Evolutionary conservation across 2,329 filamentous ascomycete genomes (phyloP).

Genomic region (Ophiocordyceps camponoti-saundersi): DNA sequence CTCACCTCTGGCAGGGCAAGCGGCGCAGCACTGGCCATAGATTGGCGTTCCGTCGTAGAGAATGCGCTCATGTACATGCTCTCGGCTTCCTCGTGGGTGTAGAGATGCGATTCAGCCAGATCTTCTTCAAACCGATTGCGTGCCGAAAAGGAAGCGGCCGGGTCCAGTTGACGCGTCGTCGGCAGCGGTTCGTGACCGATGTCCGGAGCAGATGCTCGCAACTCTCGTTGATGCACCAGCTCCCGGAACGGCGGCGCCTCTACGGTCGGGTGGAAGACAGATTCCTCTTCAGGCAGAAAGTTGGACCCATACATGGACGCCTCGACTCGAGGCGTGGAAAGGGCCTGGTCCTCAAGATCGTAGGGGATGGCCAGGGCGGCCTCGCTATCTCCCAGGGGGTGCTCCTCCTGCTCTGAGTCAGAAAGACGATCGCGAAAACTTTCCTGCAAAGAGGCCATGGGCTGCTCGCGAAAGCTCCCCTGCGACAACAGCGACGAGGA

Average conservation of each 20-base stretch:
- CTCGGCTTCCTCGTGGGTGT: slow-evolving; percentile 64
- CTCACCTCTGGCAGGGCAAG: not conserved
- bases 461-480: slow-evolving; percentile 10
- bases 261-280: slow-evolving; percentile 12
- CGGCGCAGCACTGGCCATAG: not conserved
- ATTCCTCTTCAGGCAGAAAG: not conserved
- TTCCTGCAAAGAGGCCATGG: slow-evolving; percentile 8
- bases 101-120: slow-evolving; percentile 48
- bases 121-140: slow-evolving; percentile 21
- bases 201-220: not conserved
- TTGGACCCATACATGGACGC: slow-evolving; percentile 21
- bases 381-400: slow-evolving; percentile 30
- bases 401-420: slow-evolving; percentile 7
- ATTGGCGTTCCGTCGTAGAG: slow-evolving; percentile 25
- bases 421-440: slow-evolving; percentile 10
- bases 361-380: slow-evolving; percentile 40
- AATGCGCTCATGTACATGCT: slow-evolving; percentile 77
- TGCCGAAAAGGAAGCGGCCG: not conserved
- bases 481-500: slow-evolving; percentile 12
- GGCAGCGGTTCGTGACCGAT: not conserved
- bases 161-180: not conserved
- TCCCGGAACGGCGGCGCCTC: not conserved
- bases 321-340: slow-evolving; percentile 37
- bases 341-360: slow-evolving; percentile 23
- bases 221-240: not conserved